Base-by-base conservation (phyloP, 2,329 filamentous ascomycete species). In the Neonectria sp. region DNA sequence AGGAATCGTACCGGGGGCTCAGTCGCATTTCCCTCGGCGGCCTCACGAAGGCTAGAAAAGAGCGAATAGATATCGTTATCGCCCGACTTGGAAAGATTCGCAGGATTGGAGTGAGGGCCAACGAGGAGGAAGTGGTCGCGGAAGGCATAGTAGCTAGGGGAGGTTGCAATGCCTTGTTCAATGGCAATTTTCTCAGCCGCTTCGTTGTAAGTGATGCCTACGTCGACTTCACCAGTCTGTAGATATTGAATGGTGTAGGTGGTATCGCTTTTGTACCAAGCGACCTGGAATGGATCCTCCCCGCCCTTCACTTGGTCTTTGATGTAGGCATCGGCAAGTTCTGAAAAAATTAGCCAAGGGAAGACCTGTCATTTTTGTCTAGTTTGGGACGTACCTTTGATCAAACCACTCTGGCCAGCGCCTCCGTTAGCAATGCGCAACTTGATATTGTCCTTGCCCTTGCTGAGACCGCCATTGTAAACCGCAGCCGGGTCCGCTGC, bases 61-160 rank as follows among this genome's bases (percentile, higher is more conserved):
- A 77, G 82, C n/a, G 71, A 76, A 4, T 68, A 48, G 33, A 80
- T 78, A 46, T 81, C 75, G 17, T 73, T 63, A 4, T 81, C 75
- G n/a, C 72, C 63, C 5, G 53, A 48, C n/a, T 76, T 68, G 24
- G 76, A 73, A 8, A 83, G 67, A 0, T 77, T 77, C 78, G 67
- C 71, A 2, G 71, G 71, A 48, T 82, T 83, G 9, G 74, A 68
- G 45, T 55, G 58, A 11, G 79, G 79, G 0, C 83, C 84, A 5
- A 82, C 79, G 2, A 86, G 79, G 35, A 84, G 73, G 67, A 85
- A 85, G 63, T 86, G 83, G 59, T 86, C 85, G 5, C 82, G 81
- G 73, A 83, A 86, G 9, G 79, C 77, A 67, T 85, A 85, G 62
- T 77, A 73, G 46, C 68, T 74, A 2, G 75, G 73, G 1, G 60